Percentiles rank a stretch among this genome's conserved stretches.
phyloP scores from a whole-genome alignment of 75 land plant genomes.

The Sequoia sempervirens region DNA sequence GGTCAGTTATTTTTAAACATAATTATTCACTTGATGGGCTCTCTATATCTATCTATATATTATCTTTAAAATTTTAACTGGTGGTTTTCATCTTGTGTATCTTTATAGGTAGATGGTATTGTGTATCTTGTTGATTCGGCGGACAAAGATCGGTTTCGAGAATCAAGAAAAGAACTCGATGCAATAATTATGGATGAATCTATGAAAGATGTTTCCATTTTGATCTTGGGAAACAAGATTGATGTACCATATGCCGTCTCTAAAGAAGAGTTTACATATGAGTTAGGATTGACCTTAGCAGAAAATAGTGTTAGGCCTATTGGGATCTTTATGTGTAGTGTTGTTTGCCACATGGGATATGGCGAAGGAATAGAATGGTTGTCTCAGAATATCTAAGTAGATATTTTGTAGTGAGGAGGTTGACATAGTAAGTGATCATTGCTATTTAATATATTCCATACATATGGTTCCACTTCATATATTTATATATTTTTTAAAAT shows the following conservation, averaged over 20 bases:
- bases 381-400: conserved; percentile 46
- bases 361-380: conserved; percentile 75
- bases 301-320: conserved; percentile 53
- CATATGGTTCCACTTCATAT: no score
- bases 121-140: conserved; percentile 68
- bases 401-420: no score
- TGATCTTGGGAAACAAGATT: conserved; percentile 62
- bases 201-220: conserved; percentile 44
- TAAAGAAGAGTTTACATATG: conserved; percentile 62
- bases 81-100: neutral
- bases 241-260: conserved; percentile 68
- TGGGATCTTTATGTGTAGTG: conserved; percentile 81
- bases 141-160: conserved; percentile 53
- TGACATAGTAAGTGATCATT: no score
- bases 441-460: no score
- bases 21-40: no score
- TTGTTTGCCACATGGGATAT: conserved; percentile 67
- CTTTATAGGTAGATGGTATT: conserved; percentile 53
- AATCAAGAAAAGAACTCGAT: conserved; percentile 63
- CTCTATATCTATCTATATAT: no score
- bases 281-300: conserved; percentile 41
- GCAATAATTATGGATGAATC: conserved; percentile 54
- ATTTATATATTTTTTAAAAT: no score
- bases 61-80: no score
- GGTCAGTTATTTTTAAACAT: neutral